Percentiles rank a stretch among this genome's conserved stretches.
These are phyloP conservation scores for Apiotrichum akiyoshidainum DNA, from an alignment of 1,284 basidiomycete genomes.

Conservation along the genomic window DNA sequence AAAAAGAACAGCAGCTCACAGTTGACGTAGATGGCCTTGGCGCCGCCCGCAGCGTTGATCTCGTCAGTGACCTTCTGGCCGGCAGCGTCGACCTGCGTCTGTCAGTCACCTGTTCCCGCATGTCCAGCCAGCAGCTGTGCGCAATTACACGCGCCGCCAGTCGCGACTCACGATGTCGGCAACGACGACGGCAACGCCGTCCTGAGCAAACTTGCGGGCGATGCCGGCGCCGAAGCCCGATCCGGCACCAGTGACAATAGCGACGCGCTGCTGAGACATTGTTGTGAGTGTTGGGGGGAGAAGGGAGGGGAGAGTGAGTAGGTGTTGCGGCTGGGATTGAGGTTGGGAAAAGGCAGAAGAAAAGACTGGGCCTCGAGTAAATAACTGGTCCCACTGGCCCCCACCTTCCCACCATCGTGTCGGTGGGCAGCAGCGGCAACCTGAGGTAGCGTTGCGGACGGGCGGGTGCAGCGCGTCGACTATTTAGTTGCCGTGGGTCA, in stretches of 20 bases:
- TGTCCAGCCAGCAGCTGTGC: not conserved
- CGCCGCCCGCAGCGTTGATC: slow-evolving; percentile 12
- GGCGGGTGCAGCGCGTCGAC: too few relatives aligned
- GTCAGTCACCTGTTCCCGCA: too few relatives aligned
- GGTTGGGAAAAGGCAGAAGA: too few relatives aligned
- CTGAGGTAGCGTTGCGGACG: too few relatives aligned
- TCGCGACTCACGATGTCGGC: slow-evolving; percentile 14
- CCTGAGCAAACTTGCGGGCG: slow-evolving; percentile 12
- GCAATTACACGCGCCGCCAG: not conserved
- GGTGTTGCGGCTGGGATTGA: too few relatives aligned
- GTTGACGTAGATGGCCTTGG: slow-evolving; percentile 19
- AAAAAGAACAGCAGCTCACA: not conserved
- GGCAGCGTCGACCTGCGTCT: slow-evolving; percentile 12
- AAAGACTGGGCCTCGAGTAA: too few relatives aligned
- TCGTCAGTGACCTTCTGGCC: slow-evolving; percentile 14
- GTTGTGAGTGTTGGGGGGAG: not conserved
- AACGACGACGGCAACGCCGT: slow-evolving; percentile 15
- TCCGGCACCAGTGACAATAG: slow-evolving; percentile 19
- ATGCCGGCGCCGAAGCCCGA: slow-evolving; percentile 20
- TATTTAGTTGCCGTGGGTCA: too few relatives aligned
- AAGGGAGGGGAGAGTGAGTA: not conserved
- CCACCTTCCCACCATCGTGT: too few relatives aligned
- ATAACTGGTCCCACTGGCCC: too few relatives aligned
- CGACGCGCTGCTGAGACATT: slow-evolving; percentile 10
- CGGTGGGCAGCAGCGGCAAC: too few relatives aligned